Evolutionary conservation across 2,329 filamentous ascomycete genomes (phyloP).

Genomic region (Pestalotiopsis fici): DNA sequence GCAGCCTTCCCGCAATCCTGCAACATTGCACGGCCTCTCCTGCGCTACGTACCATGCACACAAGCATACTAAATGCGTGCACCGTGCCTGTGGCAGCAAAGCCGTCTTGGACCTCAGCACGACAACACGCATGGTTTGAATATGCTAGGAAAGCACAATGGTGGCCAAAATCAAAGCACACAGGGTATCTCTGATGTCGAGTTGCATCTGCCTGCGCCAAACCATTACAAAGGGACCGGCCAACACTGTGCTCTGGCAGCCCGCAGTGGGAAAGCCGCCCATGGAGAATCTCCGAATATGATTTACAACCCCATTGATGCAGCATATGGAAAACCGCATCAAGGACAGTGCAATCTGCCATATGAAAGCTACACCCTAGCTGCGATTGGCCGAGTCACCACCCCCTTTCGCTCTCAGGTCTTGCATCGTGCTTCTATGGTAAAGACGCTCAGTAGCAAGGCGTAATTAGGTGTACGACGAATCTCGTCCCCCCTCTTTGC

Average conservation of each 20-base stretch:
- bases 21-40: neutral
- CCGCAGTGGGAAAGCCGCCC: neutral
- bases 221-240: neutral
- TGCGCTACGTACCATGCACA: neutral
- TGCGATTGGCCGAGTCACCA: too few species aligned
- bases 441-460: neutral
- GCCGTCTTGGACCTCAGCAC: neutral
- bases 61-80: neutral
- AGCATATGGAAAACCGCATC: neutral
- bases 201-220: neutral
- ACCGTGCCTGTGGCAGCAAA: neutral
- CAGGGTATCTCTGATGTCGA: neutral
- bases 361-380: neutral
- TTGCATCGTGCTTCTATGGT: too few species aligned
- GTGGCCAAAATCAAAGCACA: neutral
- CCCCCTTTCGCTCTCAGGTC: too few species aligned
- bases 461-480: neutral
- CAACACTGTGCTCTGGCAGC: neutral
- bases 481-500: neutral
- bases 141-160: neutral
- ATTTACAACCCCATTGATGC: neutral
- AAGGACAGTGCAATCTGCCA: neutral
- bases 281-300: neutral
- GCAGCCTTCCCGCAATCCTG: slow-evolving; percentile 1
- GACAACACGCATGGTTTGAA: neutral